Evolutionary conservation across 257 asterid genomes (phyloP).

Genomic region (Solanum etuberosum): DNA sequence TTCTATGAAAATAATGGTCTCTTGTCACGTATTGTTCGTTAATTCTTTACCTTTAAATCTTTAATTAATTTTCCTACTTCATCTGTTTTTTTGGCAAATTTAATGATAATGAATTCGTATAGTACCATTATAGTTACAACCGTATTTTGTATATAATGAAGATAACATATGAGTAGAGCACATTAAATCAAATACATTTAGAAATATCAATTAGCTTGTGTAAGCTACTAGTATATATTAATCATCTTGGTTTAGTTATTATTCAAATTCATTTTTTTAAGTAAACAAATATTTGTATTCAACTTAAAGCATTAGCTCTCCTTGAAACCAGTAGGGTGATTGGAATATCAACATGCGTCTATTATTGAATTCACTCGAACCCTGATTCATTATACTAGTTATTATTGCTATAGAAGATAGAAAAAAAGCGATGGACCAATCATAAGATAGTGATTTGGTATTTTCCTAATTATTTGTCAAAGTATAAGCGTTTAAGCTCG

Average conservation of each 20-base stretch:
- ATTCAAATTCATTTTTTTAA: background rate
- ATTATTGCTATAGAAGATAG: background rate
- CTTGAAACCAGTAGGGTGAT: background rate
- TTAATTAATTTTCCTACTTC: background rate
- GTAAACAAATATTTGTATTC: background rate
- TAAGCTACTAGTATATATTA: background rate
- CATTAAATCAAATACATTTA: background rate
- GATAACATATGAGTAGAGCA: background rate
- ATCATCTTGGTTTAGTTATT: background rate
- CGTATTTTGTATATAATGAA: background rate
- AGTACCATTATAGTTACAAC: background rate
- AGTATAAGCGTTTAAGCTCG: background rate
- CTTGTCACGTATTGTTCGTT: background rate
- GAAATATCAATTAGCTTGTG: background rate
- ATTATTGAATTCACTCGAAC: background rate
- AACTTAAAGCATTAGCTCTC: background rate
- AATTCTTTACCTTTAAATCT: background rate
- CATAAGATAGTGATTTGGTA: background rate
- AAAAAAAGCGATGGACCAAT: background rate
- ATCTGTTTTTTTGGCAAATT: background rate
- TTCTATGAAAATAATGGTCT: background rate
- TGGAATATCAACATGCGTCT: background rate
- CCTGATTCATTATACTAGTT: background rate
- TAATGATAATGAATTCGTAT: background rate
- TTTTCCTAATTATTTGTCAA: too few species aligned